These are phyloP conservation scores for Candida vaughaniae DNA, from an alignment of 805 yeast species.

Conservation along the genomic window DNA sequence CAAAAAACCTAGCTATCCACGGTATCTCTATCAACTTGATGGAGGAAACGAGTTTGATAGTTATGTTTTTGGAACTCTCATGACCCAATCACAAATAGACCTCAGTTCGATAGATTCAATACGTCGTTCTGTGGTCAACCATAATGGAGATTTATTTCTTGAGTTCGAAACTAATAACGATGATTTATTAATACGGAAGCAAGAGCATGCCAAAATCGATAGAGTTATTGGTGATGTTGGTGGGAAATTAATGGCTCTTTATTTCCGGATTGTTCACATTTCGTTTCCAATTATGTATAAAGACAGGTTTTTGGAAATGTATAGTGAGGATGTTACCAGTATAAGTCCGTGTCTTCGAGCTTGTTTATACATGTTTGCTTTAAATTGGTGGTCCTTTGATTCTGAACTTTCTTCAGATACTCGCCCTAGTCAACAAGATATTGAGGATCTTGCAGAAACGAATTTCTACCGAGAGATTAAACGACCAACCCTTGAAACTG, in stretches of 20 bases:
- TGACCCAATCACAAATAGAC: slow-evolving; percentile 1
- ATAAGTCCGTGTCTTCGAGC: slow-evolving; percentile 81
- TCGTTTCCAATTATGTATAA: slow-evolving; percentile 88
- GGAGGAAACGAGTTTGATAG: slow-evolving; percentile 12
- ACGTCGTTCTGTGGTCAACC: slow-evolving; percentile 6
- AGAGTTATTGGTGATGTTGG: slow-evolving; percentile 86
- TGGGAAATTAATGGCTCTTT: slow-evolving; percentile 68
- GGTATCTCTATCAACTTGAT: slow-evolving; percentile 4
- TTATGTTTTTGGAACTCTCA: slow-evolving; percentile 5
- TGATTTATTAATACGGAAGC: slow-evolving; percentile 2
- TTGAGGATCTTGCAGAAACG: slow-evolving; percentile 50
- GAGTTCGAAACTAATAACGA: slow-evolving; percentile 7
- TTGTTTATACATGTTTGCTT: slow-evolving; percentile 81
- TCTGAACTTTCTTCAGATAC: slow-evolving; percentile 70
- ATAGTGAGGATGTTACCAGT: slow-evolving; percentile 72
- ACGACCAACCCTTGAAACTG: slow-evolving; percentile 85
- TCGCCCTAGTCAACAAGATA: slow-evolving; percentile 64
- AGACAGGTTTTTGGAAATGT: slow-evolving; percentile 84
- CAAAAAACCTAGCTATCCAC: slow-evolving; percentile 2
- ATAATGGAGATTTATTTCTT: slow-evolving; percentile 4
- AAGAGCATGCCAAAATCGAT: slow-evolving; percentile 79
- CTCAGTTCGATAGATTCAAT: slow-evolving; percentile 7
- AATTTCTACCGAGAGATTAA: slow-evolving; percentile 72
- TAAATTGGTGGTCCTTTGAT: slow-evolving; percentile 92
- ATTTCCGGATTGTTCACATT: slow-evolving; percentile 85